Base-by-base conservation (phyloP, 2,329 filamentous ascomycete species). In the Ascochyta clinopodiicola region DNA sequence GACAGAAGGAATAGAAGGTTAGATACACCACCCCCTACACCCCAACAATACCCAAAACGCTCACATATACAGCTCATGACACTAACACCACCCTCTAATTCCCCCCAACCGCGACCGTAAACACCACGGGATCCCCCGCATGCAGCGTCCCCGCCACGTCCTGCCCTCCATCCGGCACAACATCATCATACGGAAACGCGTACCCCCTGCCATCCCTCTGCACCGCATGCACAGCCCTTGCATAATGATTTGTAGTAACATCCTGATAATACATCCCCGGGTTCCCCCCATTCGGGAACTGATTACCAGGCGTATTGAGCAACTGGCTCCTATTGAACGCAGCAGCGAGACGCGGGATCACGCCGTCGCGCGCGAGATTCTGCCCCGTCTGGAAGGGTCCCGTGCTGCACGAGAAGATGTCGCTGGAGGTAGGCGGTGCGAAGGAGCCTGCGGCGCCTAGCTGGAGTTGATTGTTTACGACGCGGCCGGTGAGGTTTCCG, bases 291-390 rank as follows among this genome's bases (percentile, higher is more conserved):
- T 72, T 77, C 57, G 48, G 80, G 71, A 66, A 79, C 68, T 59
- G 66, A 12, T 77, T 73, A 10, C 59, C 57, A 0, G 60, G 57
- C 8, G 74, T 62, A 36, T 66, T 72, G 6, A 95, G 68, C 57
- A 95, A 75, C 10, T 88, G 93, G 31, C 84, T 87, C 21, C 91
- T 83, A 75, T 93, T 92, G 67, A 94, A 85, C 0, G 88, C 89
- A 1, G 91, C 90, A 0, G 88, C 84, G 13, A 95, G 77, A n/a
- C 91, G 82, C 0, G 91, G 89, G 8, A 87, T 87, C 51, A 93
- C 83, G 36, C 87, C 86, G 56, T 80, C 80, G 17, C 78, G 76
- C 51, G 76, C 73, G 4, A 66, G 67, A 12, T 75, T 76, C 3
- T 67, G 64, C 56, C 82, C 67, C 40, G 78, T 67, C 61, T 79